Percentiles rank a stretch among this genome's conserved stretches.
phyloP scores from a whole-genome alignment of 495 filamentous ascomycete genomes.

The Podospora tetraspora region DNA sequence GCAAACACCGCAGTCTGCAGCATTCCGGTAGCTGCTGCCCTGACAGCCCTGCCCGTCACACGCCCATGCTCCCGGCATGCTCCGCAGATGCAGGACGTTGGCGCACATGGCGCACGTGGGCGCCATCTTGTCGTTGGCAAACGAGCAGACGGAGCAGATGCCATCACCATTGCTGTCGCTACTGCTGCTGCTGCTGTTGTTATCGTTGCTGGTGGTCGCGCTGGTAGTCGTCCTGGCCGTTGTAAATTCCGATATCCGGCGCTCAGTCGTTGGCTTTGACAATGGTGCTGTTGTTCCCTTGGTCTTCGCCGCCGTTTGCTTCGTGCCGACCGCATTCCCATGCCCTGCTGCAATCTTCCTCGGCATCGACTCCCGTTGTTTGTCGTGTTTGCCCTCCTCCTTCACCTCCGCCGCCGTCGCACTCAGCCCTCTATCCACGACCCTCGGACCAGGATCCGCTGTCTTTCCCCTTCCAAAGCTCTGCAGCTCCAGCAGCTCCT shows the following conservation, averaged over 20 bases:
- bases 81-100: conserved; percentile 54
- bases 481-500: conserved; percentile 57
- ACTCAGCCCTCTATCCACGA: not conserved
- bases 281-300: not conserved
- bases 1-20: conserved; percentile 59
- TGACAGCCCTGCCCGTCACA: conserved; percentile 52
- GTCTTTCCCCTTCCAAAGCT: conserved; percentile 11
- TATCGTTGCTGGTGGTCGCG: not conserved
- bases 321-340: not conserved
- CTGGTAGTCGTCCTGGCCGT: not conserved
- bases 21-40: conserved; percentile 55
- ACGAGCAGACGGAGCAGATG: conserved; percentile 58
- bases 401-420: not conserved
- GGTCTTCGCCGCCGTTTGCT: not conserved
- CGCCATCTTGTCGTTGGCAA: conserved; percentile 45
- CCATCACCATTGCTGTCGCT: not conserved
- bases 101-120: conserved; percentile 59
- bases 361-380: not conserved
- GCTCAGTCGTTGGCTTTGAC: not conserved
- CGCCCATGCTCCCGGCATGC: conserved; percentile 51
- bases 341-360: not conserved
- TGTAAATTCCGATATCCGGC: not conserved
- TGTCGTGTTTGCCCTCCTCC: conserved; percentile 1
- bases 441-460: not conserved
- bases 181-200: not conserved